Conservation (phyloP, 345 rosid species). For the Citrus hindsii region DNA sequence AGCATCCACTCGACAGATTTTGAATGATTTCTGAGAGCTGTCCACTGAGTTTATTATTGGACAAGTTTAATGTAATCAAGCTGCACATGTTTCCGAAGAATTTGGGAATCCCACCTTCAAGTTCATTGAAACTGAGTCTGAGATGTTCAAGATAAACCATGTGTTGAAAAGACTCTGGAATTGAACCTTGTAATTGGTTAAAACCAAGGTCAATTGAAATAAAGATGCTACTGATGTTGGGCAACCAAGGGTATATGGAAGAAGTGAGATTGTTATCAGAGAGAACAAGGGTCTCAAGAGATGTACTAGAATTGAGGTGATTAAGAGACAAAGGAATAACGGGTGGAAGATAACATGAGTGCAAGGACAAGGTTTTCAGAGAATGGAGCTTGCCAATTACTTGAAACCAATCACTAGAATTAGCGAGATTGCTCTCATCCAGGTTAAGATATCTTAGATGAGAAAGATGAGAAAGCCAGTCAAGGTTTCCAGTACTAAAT, state of each 20-base stretch:
- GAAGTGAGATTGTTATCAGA: neutral
- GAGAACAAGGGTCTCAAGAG: neutral
- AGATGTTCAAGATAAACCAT: neutral
- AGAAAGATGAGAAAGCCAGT: too few species aligned
- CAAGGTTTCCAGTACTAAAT: too few species aligned
- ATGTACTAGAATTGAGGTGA: neutral
- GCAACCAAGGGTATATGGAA: neutral
- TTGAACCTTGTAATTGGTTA: neutral
- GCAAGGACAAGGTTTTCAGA: neutral
- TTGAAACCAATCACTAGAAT: conserved; percentile 11
- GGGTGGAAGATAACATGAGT: neutral
- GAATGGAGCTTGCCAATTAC: neutral
- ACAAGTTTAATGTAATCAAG: neutral
- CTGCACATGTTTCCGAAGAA: neutral
- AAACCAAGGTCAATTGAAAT: neutral
- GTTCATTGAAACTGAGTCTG: neutral
- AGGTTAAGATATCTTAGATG: neutral
- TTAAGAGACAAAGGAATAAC: neutral
- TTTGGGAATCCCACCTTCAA: neutral
- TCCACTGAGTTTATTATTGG: neutral
- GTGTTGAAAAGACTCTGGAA: neutral
- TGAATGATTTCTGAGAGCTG: neutral
- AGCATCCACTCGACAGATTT: conserved; percentile 1
- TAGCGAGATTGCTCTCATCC: neutral
- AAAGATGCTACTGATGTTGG: neutral